Evolutionary conservation across 768 basidiomycete genomes (phyloP).

Genomic region (Mycena olivaceomarginata): DNA sequence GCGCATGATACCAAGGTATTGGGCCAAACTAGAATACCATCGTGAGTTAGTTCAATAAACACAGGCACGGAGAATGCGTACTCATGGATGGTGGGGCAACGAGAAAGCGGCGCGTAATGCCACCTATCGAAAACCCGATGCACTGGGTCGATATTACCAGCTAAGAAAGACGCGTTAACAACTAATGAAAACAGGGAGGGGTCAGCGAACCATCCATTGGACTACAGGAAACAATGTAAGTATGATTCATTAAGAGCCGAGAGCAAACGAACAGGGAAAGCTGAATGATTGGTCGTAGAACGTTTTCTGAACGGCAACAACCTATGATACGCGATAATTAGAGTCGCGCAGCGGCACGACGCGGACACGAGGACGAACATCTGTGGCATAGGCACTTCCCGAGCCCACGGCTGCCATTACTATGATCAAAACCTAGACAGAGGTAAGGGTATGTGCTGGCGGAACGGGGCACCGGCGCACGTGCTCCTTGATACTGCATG

Average conservation of each 20-base stretch:
- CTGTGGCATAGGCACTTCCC: slow-evolving; percentile 77
- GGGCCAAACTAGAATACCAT: slow-evolving; percentile 78
- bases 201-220: slow-evolving; percentile 33
- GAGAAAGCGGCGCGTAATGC: slow-evolving; percentile 77
- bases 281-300: slow-evolving; percentile 77
- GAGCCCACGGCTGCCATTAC: slow-evolving; percentile 79
- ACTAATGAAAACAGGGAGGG: not conserved
- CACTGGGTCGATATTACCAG: slow-evolving; percentile 84
- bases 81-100: slow-evolving; percentile 82
- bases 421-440: slow-evolving; percentile 73
- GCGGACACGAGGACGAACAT: slow-evolving; percentile 50
- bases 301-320: slow-evolving; percentile 83
- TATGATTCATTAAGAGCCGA: not conserved
- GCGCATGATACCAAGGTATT: slow-evolving; percentile 82
- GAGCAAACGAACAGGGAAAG: slow-evolving; percentile 62
- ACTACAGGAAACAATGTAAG: slow-evolving; percentile 12
- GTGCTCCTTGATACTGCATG: slow-evolving; percentile 76
- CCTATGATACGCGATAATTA: slow-evolving; percentile 43
- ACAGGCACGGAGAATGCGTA: slow-evolving; percentile 47
- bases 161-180: slow-evolving; percentile 55
- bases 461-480: not conserved
- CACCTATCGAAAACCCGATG: slow-evolving; percentile 76
- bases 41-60: not conserved
- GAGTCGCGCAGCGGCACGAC: slow-evolving; percentile 1
- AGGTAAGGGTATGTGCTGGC: not conserved